phyloP scores from a whole-genome alignment of 2,329 filamentous ascomycete genomes.

The Gliomastix tumulicola region DNA sequence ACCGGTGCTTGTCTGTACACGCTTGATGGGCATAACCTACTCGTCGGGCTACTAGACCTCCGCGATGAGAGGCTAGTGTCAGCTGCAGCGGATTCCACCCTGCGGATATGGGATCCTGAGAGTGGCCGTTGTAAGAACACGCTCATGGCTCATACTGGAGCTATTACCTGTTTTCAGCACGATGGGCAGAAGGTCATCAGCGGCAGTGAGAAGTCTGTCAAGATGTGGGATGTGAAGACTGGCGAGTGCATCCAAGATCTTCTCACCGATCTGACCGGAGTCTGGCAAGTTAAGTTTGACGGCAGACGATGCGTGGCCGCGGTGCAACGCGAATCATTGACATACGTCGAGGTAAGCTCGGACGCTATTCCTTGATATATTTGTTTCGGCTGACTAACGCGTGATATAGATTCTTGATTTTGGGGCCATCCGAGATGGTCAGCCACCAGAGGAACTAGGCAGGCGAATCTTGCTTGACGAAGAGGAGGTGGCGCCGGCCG shows the following conservation, averaged over 20 bases:
- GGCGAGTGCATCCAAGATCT: slow-evolving; percentile 91
- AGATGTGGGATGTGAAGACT: slow-evolving; percentile 96
- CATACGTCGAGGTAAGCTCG: slow-evolving; percentile 85
- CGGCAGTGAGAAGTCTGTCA: slow-evolving; percentile 88
- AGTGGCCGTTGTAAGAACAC: slow-evolving; percentile 85
- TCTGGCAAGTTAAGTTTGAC: slow-evolving; percentile 99
- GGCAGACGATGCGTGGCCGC: slow-evolving; percentile 91
- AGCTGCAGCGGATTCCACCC: slow-evolving; percentile 88
- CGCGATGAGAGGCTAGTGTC: slow-evolving; percentile 87
- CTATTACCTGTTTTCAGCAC: slow-evolving; percentile 98
- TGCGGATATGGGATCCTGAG: slow-evolving; percentile 96
- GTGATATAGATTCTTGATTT: slow-evolving; percentile 82
- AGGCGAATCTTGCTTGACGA: slow-evolving; percentile 65
- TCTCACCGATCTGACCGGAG: slow-evolving; percentile 87
- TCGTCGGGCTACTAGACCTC: slow-evolving; percentile 87
- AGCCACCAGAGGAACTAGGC: slow-evolving; percentile 69
- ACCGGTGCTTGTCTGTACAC: slow-evolving; percentile 82
- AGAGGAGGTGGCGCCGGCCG: too few relatives aligned
- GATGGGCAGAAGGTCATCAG: slow-evolving; percentile 95
- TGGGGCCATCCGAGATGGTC: slow-evolving; percentile 84
- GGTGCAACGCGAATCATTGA: slow-evolving; percentile 85
- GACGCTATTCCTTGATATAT: background rate
- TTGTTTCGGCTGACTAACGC: background rate
- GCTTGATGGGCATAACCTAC: slow-evolving; percentile 83
- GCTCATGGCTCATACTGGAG: slow-evolving; percentile 87